Percentiles rank a stretch among this genome's conserved stretches.
phyloP scores from a whole-genome alignment of 73 alveolate genomes.

The Paramecium sexaurelia region DNA sequence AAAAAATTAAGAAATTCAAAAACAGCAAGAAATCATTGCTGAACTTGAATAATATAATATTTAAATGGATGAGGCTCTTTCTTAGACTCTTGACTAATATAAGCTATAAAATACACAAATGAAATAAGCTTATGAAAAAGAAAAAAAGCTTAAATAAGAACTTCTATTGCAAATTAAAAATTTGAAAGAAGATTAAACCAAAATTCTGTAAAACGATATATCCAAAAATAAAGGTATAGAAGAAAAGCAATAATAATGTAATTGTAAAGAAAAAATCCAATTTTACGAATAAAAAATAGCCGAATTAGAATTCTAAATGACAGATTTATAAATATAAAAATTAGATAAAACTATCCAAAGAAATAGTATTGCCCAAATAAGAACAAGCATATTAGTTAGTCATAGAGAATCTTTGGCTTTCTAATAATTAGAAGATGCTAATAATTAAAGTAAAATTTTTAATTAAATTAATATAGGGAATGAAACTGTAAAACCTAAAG shows the following conservation, averaged over 20 bases:
- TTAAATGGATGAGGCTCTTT: not conserved
- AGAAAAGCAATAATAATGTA: not conserved
- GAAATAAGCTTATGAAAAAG: conserved; percentile 13
- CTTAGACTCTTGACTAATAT: not conserved
- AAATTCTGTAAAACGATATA: not conserved
- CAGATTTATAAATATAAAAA: not conserved
- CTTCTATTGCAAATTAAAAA: not conserved
- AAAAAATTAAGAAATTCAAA: not conserved
- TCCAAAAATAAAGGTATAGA: not conserved
- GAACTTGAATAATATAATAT: conserved; percentile 4
- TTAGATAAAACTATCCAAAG: not conserved
- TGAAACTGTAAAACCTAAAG: not conserved
- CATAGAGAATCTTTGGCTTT: not conserved
- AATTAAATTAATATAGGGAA: not conserved
- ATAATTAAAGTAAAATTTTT: not conserved
- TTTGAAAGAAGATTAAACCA: not conserved
- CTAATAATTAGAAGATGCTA: not conserved
- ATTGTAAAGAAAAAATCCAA: conserved; percentile 13
- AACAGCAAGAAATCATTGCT: not conserved
- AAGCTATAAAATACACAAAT: not conserved
- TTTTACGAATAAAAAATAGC: not conserved
- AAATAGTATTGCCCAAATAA: not conserved
- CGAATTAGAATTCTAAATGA: not conserved
- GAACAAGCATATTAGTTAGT: not conserved
- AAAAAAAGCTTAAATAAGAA: not conserved